A percentile compares a stretch with the other conserved stretches of the same genome.
Evolutionary conservation across 805 yeast species (phyloP).

Genomic region (Zygosaccharomyces bisporus): DNA sequence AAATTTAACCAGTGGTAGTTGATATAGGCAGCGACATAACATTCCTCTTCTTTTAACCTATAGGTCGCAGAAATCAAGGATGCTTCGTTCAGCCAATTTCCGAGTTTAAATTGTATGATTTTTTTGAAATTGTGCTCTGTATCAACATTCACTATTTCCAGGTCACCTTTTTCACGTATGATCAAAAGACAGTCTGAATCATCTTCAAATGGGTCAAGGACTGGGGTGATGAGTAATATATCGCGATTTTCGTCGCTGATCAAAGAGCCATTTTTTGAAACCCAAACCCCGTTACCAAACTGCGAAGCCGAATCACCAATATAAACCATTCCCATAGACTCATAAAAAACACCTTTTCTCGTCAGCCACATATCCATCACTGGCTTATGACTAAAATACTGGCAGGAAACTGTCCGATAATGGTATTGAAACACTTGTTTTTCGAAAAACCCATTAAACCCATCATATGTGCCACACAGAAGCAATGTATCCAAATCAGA

Average conservation of each 20-base stretch:
- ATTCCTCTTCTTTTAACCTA: neutral
- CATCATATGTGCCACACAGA: constrained; percentile 12
- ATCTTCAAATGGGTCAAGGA: neutral
- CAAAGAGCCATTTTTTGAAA: constrained; percentile 1
- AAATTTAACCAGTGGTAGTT: constrained; percentile 3
- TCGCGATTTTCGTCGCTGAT: constrained; percentile 5
- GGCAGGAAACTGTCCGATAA: neutral
- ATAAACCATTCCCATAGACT: constrained; percentile 9
- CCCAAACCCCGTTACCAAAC: constrained; percentile 7
- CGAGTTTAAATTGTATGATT: neutral
- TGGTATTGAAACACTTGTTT: constrained; percentile 1
- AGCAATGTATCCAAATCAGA: constrained; percentile 6
- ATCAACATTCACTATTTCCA: constrained; percentile 2
- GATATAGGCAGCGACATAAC: constrained; percentile 5
- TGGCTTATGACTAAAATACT: constrained; percentile 5
- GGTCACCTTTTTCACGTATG: constrained; percentile 5
- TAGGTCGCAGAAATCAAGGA: constrained; percentile 8
- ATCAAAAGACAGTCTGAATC: neutral
- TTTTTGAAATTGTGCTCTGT: neutral
- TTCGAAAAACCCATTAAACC: constrained; percentile 13
- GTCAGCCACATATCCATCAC: constrained; percentile 11
- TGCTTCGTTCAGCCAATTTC: neutral
- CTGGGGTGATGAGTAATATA: neutral
- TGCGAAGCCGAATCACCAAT: neutral
- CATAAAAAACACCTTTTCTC: constrained; percentile 9